These are phyloP conservation scores for Ilyonectria robusta DNA, from an alignment of 2,329 filamentous ascomycete species.

Conservation along the genomic window DNA sequence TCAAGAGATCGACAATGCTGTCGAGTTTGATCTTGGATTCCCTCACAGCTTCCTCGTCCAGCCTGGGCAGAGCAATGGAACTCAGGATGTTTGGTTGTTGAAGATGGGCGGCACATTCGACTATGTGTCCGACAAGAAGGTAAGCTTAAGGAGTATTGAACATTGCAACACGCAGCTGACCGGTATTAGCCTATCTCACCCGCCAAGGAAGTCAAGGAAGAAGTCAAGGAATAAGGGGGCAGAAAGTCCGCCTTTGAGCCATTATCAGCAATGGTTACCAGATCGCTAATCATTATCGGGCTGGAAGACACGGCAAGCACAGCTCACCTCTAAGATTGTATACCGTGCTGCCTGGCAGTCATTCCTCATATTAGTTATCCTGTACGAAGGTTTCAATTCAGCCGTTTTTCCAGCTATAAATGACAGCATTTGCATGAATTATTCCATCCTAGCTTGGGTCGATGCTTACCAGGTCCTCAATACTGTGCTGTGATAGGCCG, in stretches of 20 bases:
- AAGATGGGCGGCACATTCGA: slow-evolving; percentile 65
- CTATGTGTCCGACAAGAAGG: slow-evolving; percentile 61
- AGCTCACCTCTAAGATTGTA: no score
- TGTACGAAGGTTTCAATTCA: no score
- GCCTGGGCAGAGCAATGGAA: slow-evolving; percentile 53
- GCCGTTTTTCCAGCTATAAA: no score
- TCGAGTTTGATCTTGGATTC: slow-evolving; percentile 76
- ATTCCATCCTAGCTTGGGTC: no score
- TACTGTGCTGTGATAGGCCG: neutral
- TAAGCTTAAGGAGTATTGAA: slow-evolving; percentile 33
- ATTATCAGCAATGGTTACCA: no score
- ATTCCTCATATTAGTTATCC: no score
- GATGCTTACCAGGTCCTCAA: no score
- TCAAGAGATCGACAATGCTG: slow-evolving; percentile 73
- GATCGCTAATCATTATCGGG: no score
- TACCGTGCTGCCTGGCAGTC: no score
- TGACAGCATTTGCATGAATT: no score
- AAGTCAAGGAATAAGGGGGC: neutral
- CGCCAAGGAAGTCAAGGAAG: neutral
- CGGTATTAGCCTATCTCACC: neutral
- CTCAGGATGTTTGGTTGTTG: slow-evolving; percentile 60
- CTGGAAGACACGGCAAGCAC: no score
- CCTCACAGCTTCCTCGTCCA: slow-evolving; percentile 72
- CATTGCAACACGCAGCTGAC: neutral
- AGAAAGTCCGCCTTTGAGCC: no score